A percentile compares a stretch with the other conserved stretches of the same genome.
Conservation (phyloP, 176 grass and related monocot species). For the Luzula sylvatica region DNA sequence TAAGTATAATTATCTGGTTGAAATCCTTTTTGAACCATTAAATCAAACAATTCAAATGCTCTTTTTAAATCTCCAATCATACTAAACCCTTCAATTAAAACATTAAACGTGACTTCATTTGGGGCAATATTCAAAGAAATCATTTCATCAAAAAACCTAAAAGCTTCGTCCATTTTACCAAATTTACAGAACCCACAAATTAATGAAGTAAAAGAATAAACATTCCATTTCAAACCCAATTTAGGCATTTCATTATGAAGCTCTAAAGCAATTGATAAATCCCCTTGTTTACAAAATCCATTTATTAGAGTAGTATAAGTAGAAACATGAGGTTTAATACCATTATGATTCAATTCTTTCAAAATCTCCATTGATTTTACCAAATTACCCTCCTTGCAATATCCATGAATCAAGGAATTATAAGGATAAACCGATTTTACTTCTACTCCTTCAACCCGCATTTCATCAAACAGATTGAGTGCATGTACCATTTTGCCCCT, state of each 20-base stretch:
- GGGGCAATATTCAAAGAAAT: conserved; percentile 26
- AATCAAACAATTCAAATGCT: conserved; percentile 66
- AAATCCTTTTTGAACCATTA: conserved; percentile 46
- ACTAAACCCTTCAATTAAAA: conserved; percentile 70
- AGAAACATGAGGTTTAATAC: conserved; percentile 40
- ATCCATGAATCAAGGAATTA: conserved; percentile 72
- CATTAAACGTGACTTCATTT: conserved; percentile 73
- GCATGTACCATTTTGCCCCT: conserved; percentile 52
- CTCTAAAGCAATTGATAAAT: conserved; percentile 33
- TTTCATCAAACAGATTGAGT: conserved; percentile 42
- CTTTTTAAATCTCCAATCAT: conserved; percentile 34
- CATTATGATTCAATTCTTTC: conserved; percentile 35
- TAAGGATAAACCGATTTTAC: conserved; percentile 58
- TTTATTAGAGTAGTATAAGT: conserved; percentile 52
- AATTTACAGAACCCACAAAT: conserved; percentile 55
- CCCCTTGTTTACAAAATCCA: conserved; percentile 42
- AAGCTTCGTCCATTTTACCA: conserved; percentile 54
- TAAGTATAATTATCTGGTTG: conserved; percentile 69
- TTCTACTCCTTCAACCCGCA: conserved; percentile 36
- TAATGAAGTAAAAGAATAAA: conserved; percentile 53
- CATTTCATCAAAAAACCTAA: conserved; percentile 55
- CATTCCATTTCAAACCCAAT: conserved; percentile 36
- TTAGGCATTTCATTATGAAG: conserved; percentile 44
- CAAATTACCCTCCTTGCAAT: conserved; percentile 41
- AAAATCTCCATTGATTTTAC: conserved; percentile 30